Percentiles rank a stretch among this genome's conserved stretches.
Evolutionary conservation across 2,329 filamentous ascomycete species (phyloP).

Genomic region (Magnaporthiopsis rhizophila): DNA sequence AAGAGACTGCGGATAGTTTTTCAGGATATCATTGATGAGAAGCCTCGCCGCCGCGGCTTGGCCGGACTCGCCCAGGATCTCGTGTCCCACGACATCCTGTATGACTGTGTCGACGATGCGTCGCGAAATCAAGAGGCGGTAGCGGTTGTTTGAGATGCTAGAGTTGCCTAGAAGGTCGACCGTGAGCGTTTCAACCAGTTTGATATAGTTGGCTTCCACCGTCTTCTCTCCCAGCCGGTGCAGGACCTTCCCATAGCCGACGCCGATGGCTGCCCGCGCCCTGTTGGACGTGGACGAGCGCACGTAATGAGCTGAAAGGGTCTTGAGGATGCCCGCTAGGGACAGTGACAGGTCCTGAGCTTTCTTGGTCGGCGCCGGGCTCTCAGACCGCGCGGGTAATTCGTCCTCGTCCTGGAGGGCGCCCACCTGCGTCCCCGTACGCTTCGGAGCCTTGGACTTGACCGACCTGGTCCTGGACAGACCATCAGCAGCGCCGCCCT

Average conservation of each 20-base stretch:
- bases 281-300: conserved; percentile 71
- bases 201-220: conserved; percentile 75
- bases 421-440: conserved; percentile 50
- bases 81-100: conserved; percentile 72
- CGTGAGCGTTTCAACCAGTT: conserved; percentile 74
- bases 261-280: conserved; percentile 71
- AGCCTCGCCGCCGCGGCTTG: conserved; percentile 75
- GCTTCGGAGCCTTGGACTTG: conserved; percentile 51
- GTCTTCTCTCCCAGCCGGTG: conserved; percentile 70
- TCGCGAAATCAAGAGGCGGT: conserved; percentile 75
- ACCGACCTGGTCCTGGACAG: conserved; percentile 59
- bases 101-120: conserved; percentile 78
- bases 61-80: conserved; percentile 81
- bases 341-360: conserved; percentile 65
- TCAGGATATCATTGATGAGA: conserved; percentile 80
- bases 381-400: conserved; percentile 56
- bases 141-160: conserved; percentile 74
- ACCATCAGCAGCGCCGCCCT: conserved; percentile 31
- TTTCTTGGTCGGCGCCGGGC: conserved; percentile 64
- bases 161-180: conserved; percentile 70
- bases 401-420: conserved; percentile 68
- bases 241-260: conserved; percentile 80
- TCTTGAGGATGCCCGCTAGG: conserved; percentile 68
- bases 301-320: conserved; percentile 74
- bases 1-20: conserved; percentile 86